Evolutionary conservation across 225 moss, liverwort and hornwort genomes (phyloP).

Genomic region (Bryoerythrophyllum caledonicum): DNA sequence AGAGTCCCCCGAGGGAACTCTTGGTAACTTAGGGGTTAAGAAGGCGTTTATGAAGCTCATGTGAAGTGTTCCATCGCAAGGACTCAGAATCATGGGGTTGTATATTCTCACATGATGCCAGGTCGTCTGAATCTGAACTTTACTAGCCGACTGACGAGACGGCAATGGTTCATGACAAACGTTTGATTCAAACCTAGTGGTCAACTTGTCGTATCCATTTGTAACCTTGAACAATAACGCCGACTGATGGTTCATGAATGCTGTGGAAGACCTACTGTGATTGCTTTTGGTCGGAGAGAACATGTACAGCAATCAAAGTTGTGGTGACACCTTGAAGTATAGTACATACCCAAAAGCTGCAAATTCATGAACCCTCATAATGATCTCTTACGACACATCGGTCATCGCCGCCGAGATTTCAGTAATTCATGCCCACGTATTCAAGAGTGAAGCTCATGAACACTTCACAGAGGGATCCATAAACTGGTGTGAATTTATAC

Average conservation of each 20-base stretch:
- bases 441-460: neutral
- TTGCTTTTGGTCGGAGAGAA: neutral
- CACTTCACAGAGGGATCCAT: neutral
- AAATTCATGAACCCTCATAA: slow-evolving; percentile 23
- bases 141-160: slow-evolving; percentile 6
- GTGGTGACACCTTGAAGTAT: slow-evolving; percentile 19
- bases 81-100: slow-evolving; percentile 25
- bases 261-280: neutral
- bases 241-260: neutral
- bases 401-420: slow-evolving; percentile 7
- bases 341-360: neutral
- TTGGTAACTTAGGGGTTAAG: no score
- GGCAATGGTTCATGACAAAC: no score
- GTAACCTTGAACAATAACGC: slow-evolving; percentile 1
- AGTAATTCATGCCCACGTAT: neutral
- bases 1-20: no score
- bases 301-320: neutral
- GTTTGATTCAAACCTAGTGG: slow-evolving; percentile 14
- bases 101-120: slow-evolving; percentile 12
- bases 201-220: slow-evolving; percentile 29
- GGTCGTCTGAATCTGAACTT: neutral
- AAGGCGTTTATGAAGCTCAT: neutral
- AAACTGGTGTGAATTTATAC: neutral
- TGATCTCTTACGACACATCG: neutral
- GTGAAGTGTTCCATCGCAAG: slow-evolving; percentile 8